Percentiles rank a stretch among this genome's conserved stretches.
Conservation (phyloP, 345 rosid species). For the Salix viminalis region DNA sequence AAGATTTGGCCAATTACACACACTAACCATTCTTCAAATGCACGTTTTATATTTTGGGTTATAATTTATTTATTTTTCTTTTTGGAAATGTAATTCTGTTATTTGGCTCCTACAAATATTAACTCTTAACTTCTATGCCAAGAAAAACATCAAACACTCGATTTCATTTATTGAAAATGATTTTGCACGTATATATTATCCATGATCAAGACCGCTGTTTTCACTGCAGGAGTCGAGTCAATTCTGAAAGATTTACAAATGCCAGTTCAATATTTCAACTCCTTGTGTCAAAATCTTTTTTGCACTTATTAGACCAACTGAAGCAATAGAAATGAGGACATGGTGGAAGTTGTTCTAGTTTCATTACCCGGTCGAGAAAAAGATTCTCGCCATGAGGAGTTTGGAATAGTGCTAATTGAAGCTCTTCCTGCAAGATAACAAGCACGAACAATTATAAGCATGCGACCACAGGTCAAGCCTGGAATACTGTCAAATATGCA, state of each 20-base stretch:
- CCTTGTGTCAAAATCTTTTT: too few relatives aligned
- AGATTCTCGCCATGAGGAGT: slow-evolving; percentile 63
- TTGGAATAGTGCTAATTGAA: slow-evolving; percentile 64
- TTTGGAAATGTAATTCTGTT: too few relatives aligned
- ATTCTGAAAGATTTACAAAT: too few relatives aligned
- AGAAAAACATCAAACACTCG: neutral
- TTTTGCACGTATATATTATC: too few relatives aligned
- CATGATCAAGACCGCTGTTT: too few relatives aligned
- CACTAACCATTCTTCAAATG: neutral
- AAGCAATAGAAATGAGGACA: neutral
- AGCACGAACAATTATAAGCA: neutral
- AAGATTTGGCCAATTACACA: neutral
- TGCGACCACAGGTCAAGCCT: neutral
- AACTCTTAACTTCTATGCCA: too few relatives aligned
- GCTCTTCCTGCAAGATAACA: slow-evolving; percentile 65
- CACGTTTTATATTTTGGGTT: neutral
- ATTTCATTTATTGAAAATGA: neutral
- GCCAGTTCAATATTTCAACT: too few relatives aligned
- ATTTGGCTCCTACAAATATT: too few relatives aligned
- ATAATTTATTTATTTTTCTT: neutral
- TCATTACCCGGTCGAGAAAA: slow-evolving; percentile 77
- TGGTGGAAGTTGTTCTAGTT: neutral
- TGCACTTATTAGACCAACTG: neutral
- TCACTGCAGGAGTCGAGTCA: too few relatives aligned
- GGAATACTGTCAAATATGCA: neutral